Base-by-base conservation (phyloP, 2,329 filamentous ascomycete species). In the Ophiocordyceps sinensis region DNA sequence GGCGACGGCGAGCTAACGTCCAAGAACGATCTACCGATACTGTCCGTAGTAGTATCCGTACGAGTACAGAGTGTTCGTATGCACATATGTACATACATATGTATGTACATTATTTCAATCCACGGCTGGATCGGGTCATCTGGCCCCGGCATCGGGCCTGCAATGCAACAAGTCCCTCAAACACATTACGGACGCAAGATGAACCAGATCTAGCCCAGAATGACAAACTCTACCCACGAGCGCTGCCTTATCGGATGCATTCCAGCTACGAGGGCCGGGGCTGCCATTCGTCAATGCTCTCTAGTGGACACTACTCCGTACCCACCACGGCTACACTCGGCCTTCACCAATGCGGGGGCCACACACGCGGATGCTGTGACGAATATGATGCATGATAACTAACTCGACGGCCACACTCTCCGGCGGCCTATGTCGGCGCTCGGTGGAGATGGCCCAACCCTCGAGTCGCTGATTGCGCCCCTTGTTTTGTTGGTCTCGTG, bases 301-400 rank as follows among this genome's bases (percentile, higher is more conserved):
- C n/a, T n/a, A n/a, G 9, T 4, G 35, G 37, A 15, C 32, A 19
- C 31, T 34, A 15, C n/a, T n/a, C n/a, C n/a, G n/a, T n/a, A n/a
- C 36, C 49, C 51, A 30, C 43, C 30, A 51, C 51, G 39, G 51
- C 48, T 54, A 53, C 46, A 38, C 43, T 48, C 51, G 51, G 51
- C 37, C 39, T 41, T 47, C 34, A 29, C 26, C 43, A 40, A 38
- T 43, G 36, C 28, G 46, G 43, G 40, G 30, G 39, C 50, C 50
- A 51, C 51, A 51, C 50, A n/a, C n/a, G n/a, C n/a, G n/a, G 51
- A 52, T 44, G 39, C 38, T 30, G 36, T 28, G 40, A 35, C 37
- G 30, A 42, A 43, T 13, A 13, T 26, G 17, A 28, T 44, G 44
- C 42, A 42, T 35, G 32, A 35, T n/a, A n/a, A n/a, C n/a, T n/a